phyloP scores from a whole-genome alignment of 1,284 basidiomycete species.

The Ceratobasidium sp. region DNA sequence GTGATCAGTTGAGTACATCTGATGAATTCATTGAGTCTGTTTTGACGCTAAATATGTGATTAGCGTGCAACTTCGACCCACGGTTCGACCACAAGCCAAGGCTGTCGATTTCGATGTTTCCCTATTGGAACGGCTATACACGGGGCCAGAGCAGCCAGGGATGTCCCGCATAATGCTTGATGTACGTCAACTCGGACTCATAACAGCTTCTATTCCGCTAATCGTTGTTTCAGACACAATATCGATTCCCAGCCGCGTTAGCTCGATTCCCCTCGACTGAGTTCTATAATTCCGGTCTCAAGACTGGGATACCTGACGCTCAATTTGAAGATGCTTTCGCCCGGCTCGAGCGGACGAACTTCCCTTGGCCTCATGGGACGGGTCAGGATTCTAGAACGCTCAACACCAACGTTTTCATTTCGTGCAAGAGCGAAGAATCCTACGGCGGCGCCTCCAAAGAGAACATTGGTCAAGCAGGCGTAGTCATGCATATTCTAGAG shows the following conservation, averaged over 20 bases:
- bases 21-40: background rate
- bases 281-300: slow-evolving; percentile 67
- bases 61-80: slow-evolving; percentile 72
- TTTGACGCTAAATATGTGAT: background rate
- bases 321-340: slow-evolving; percentile 58
- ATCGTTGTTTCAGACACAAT: slow-evolving; percentile 61
- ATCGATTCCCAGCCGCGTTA: slow-evolving; percentile 67
- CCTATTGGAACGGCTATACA: slow-evolving; percentile 68
- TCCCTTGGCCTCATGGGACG: slow-evolving; percentile 64
- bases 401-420: slow-evolving; percentile 66
- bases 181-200: slow-evolving; percentile 52
- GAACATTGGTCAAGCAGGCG: slow-evolving; percentile 66
- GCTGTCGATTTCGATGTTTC: slow-evolving; percentile 68
- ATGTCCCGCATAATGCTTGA: slow-evolving; percentile 70
- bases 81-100: slow-evolving; percentile 66
- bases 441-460: slow-evolving; percentile 68
- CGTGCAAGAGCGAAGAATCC: slow-evolving; percentile 67
- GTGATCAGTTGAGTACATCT: slow-evolving; percentile 66
- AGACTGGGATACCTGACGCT: slow-evolving; percentile 56
- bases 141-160: slow-evolving; percentile 53
- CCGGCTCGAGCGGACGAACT: slow-evolving; percentile 57
- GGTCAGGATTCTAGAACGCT: slow-evolving; percentile 45
- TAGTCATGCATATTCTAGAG: slow-evolving; percentile 60
- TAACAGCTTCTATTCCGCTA: background rate
- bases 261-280: slow-evolving; percentile 68